Base-by-base conservation (phyloP, 1,284 basidiomycete species). In the Tilletiopsis washingtonensis region DNA sequence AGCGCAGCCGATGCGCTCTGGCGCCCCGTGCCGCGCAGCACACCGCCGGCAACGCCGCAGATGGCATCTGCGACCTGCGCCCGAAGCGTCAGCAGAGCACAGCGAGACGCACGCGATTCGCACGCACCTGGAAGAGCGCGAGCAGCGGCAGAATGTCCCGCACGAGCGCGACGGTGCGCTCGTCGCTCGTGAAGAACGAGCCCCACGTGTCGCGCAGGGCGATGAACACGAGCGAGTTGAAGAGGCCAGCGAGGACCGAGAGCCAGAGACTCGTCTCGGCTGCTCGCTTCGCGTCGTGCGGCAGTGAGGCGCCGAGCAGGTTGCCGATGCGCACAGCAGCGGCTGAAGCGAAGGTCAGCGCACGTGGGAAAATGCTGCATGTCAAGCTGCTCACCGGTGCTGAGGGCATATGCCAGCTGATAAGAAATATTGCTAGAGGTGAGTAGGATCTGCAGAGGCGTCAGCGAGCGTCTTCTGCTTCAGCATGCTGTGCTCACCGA, bases 151-250 rank as follows among this genome's bases (percentile, higher is more conserved):
- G 74, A 49, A 90, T 83, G 0, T 77, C 74, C 3, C 85, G 81
- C 20, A 88, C 85, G 14, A 86, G 75, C 3, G 58, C 49, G 26
- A 84, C 78, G 4, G 88, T 84, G 61, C 75, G 82, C 81, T 81
- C 78, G 74, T 93, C 89, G 48, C 82, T 77, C 64, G 90, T 93
- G 78, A 93, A 94, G 21, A 91, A 73, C 65, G 84, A 82, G 3
- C 80, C 88, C 85, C 87, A 90, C 3, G 77, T 76, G 29, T 81
- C 73, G 5, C 86, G 78, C 78, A 88, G 88, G 12, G 79, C 70
- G 57, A 89, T 63, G 71, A 87, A 86, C 71, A 88, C 76, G 0
- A 78, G 67, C 55, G 85, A 88, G 61, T 68, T 75, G 34, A 74
- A 26, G 0, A 61, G 56, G 12, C 53, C 47, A 36, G 53, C 54